Conservation (phyloP, 805 yeast genomes). For the Candida nemodendra region DNA sequence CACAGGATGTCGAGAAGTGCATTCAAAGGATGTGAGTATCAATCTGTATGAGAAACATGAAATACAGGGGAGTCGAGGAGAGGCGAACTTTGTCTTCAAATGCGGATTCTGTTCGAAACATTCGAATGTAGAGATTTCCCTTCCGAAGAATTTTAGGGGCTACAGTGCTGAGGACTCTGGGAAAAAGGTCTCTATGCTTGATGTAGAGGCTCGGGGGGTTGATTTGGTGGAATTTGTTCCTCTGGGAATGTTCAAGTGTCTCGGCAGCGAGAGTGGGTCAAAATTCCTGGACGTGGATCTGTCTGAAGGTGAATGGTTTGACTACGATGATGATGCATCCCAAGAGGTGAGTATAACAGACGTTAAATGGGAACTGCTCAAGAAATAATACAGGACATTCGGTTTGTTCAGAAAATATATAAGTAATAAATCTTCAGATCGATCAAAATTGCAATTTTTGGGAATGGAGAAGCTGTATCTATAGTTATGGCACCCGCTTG, state of each 20-base stretch:
- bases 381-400: conserved; percentile 9
- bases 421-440: no score
- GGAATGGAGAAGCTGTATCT: no score
- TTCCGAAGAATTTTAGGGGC: conserved; percentile 25
- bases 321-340: conserved; percentile 83
- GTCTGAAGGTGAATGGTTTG: conserved; percentile 87
- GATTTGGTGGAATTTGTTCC: conserved; percentile 70
- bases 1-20: conserved; percentile 74
- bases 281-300: conserved; percentile 65
- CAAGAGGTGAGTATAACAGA: conserved; percentile 82
- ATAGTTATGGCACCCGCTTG: no score
- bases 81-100: conserved; percentile 74
- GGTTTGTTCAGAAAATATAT: no score
- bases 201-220: conserved; percentile 84
- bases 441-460: no score
- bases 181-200: conserved; percentile 49
- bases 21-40: conserved; percentile 67
- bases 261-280: conserved; percentile 48
- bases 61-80: conserved; percentile 71
- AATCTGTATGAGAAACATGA: conserved; percentile 66
- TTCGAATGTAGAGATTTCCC: conserved; percentile 22
- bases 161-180: conserved; percentile 42
- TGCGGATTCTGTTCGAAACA: conserved; percentile 29
- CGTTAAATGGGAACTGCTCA: conserved; percentile 61
- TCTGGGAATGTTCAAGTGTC: conserved; percentile 55